Evolutionary conservation across 164 flowering plant species (phyloP).

Genomic region (Nymphaea thermarum): DNA sequence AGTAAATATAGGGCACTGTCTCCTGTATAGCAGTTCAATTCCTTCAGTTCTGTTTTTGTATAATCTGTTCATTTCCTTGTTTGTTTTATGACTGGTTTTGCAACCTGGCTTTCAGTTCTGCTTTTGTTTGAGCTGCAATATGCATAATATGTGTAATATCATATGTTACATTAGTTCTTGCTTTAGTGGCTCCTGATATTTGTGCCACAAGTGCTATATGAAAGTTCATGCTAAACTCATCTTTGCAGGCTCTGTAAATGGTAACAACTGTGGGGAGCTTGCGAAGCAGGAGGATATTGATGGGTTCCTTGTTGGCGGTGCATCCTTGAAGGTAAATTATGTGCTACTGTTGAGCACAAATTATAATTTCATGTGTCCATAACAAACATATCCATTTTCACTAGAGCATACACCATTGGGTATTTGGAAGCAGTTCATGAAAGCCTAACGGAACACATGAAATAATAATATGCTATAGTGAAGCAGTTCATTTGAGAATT

Average conservation of each 20-base stretch:
- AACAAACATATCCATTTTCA: background rate
- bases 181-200: background rate
- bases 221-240: background rate
- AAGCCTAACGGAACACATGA: too few species aligned
- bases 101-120: background rate
- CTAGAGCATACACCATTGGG: background rate
- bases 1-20: too few species aligned
- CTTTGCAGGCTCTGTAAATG: slow-evolving; percentile 77
- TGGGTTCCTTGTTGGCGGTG: slow-evolving; percentile 99
- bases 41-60: too few species aligned
- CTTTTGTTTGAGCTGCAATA: background rate
- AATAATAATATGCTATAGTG: too few species aligned
- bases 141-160: background rate
- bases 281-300: slow-evolving; percentile 95
- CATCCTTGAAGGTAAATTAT: slow-evolving; percentile 77
- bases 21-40: too few species aligned
- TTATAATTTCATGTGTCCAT: background rate
- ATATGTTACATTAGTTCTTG: background rate
- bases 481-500: too few species aligned
- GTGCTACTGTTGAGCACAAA: too few species aligned
- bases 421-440: background rate
- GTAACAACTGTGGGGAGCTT: slow-evolving; percentile 83
- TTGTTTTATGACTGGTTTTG: too few species aligned
- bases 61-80: too few species aligned
- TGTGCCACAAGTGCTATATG: background rate